Evolutionary conservation across 2,329 filamentous ascomycete species (phyloP).

Genomic region (Triangularia setosa): DNA sequence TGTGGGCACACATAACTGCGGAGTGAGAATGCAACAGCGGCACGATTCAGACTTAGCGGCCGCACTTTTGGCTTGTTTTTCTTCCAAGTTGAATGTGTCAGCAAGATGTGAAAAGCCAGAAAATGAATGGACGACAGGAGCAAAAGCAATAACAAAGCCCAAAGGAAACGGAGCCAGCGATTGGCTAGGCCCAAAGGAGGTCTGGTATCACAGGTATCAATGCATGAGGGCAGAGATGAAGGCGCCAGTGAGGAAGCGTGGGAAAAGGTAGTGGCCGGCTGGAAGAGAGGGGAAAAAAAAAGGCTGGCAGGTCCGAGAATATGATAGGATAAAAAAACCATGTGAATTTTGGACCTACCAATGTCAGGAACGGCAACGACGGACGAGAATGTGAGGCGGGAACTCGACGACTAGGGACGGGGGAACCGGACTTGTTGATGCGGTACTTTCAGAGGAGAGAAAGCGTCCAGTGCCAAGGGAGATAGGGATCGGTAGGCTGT

Average conservation of each 20-base stretch:
- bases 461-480: neutral
- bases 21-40: conserved; percentile 23
- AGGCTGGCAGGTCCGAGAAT: neutral
- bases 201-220: conserved; percentile 29
- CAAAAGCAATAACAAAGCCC: conserved; percentile 19
- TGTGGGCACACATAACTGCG: conserved; percentile 6
- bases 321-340: conserved; percentile 6
- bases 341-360: conserved; percentile 1
- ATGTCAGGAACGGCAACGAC: neutral
- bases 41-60: conserved; percentile 13
- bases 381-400: conserved; percentile 2
- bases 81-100: conserved; percentile 6
- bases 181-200: conserved; percentile 17
- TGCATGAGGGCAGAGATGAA: conserved; percentile 23
- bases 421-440: too few species aligned
- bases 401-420: neutral
- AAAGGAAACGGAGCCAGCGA: conserved; percentile 8
- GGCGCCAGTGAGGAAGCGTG: conserved; percentile 17
- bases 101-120: conserved; percentile 6
- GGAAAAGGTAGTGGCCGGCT: conserved; percentile 11
- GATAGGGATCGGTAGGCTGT: conserved; percentile 12
- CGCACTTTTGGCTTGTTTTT: conserved; percentile 7
- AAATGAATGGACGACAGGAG: conserved; percentile 9
- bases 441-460: neutral
- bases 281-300: neutral